Evolutionary conservation across 1,139 yeast genomes (phyloP).

Genomic region (Geotrichum histeridarum): DNA sequence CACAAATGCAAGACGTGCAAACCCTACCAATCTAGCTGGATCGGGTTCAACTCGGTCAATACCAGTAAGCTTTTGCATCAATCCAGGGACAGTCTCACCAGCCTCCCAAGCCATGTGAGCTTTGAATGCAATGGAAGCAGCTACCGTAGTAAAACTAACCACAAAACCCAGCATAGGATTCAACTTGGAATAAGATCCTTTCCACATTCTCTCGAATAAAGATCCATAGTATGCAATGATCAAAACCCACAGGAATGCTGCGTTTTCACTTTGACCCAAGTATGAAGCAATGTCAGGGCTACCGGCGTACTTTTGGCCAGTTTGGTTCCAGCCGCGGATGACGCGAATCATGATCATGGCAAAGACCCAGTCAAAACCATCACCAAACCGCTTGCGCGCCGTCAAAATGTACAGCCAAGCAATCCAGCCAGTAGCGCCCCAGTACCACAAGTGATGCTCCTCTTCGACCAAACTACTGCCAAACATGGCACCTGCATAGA

Average conservation of each 20-base stretch:
- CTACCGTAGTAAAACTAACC: conserved; percentile 40
- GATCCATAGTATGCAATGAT: conserved; percentile 42
- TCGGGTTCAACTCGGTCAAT: conserved; percentile 28
- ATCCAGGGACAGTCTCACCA: conserved; percentile 48
- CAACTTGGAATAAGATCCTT: conserved; percentile 27
- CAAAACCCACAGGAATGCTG: conserved; percentile 47
- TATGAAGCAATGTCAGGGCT: conserved; percentile 44
- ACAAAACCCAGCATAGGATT: conserved; percentile 38
- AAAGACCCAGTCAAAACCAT: conserved; percentile 34
- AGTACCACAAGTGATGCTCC: conserved; percentile 97
- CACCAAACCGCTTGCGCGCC: conserved; percentile 26
- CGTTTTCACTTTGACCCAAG: conserved; percentile 17
- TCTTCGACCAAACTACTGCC: conserved; percentile 95
- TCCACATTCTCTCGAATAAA: conserved; percentile 29
- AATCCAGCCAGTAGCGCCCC: conserved; percentile 47
- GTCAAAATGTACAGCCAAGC: conserved; percentile 32
- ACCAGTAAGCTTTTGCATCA: conserved; percentile 32
- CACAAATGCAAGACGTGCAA: conserved; percentile 33
- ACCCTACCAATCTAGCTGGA: conserved; percentile 25
- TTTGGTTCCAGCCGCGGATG: conserved; percentile 80
- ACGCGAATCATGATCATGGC: conserved; percentile 49
- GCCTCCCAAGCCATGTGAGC: conserved; percentile 51
- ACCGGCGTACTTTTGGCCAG: conserved; percentile 76
- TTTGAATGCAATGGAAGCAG: conserved; percentile 53
- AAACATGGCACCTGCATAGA: conserved; percentile 60